Conservation (phyloP, 2,329 filamentous ascomycete species). For the Colletotrichum tanaceti region DNA sequence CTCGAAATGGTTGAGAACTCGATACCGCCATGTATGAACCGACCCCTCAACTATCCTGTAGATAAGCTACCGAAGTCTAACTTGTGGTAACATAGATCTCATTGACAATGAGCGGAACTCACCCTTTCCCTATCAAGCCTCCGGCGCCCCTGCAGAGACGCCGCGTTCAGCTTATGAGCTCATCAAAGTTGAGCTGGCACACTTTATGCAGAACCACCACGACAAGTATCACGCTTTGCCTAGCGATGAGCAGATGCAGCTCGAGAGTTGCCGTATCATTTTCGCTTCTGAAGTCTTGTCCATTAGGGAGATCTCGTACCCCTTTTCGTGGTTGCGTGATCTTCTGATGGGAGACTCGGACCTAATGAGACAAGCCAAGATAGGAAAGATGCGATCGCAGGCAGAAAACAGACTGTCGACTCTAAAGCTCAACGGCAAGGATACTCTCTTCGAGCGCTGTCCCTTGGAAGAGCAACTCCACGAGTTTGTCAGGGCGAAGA, state of each 20-base stretch:
- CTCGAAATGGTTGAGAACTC: slow-evolving; percentile 74
- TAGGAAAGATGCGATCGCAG: slow-evolving; percentile 60
- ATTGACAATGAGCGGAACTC: slow-evolving; percentile 72
- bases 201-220: slow-evolving; percentile 60
- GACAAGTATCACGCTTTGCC: slow-evolving; percentile 56
- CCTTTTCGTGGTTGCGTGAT: slow-evolving; percentile 68
- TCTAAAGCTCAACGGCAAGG: slow-evolving; percentile 68
- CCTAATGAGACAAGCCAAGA: slow-evolving; percentile 57
- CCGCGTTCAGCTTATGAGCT: slow-evolving; percentile 71
- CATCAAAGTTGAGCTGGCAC: slow-evolving; percentile 67
- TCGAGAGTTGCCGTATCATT: slow-evolving; percentile 70
- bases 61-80: slow-evolving; percentile 55
- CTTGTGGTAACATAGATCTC: slow-evolving; percentile 62
- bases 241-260: slow-evolving; percentile 64
- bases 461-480: slow-evolving; percentile 66
- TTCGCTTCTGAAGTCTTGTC: slow-evolving; percentile 64
- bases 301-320: slow-evolving; percentile 52
- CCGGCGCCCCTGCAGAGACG: slow-evolving; percentile 56
- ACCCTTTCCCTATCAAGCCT: slow-evolving; percentile 65
- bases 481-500: slow-evolving; percentile 63
- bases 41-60: slow-evolving; percentile 51
- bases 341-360: slow-evolving; percentile 63
- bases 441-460: slow-evolving; percentile 67
- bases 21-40: slow-evolving; percentile 70
- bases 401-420: slow-evolving; percentile 60